Evolutionary conservation across 305 asterid genomes (phyloP).

Genomic region (Caryopteris hybrid): DNA sequence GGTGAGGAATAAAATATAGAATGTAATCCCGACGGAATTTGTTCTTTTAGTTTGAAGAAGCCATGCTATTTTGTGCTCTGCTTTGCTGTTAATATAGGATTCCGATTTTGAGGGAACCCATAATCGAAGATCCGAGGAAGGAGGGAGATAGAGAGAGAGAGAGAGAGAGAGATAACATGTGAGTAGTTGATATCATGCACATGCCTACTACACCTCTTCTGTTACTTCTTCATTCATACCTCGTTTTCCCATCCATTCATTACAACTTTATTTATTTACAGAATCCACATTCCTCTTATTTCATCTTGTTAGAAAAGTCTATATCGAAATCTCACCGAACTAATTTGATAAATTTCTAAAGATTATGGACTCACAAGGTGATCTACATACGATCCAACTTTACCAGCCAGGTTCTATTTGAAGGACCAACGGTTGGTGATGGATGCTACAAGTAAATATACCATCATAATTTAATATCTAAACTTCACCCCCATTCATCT

Average conservation of each 20-base stretch:
- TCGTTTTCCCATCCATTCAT: constrained; percentile 9
- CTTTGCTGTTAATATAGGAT: constrained; percentile 18
- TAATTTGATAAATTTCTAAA: no score
- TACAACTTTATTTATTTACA: no score
- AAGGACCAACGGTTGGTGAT: no score
- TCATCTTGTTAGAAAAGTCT: no score
- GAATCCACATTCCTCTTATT: no score
- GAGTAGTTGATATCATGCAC: constrained; percentile 18
- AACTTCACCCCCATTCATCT: no score
- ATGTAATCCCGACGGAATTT: background rate
- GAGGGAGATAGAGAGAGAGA: background rate
- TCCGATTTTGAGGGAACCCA: background rate
- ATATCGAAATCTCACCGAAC: no score
- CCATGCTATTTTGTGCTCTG: constrained; percentile 11
- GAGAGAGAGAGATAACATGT: constrained; percentile 4
- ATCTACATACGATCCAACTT: no score
- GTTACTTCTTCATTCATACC: background rate
- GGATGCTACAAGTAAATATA: no score
- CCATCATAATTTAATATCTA: no score
- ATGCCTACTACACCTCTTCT: constrained; percentile 10
- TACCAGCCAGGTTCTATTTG: no score
- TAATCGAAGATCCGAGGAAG: constrained; percentile 13
- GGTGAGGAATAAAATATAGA: background rate
- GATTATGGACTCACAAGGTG: no score
- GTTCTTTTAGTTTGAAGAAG: background rate